phyloP scores from a whole-genome alignment of 1,284 basidiomycete genomes.

The Exobasidium cylindrosporum region DNA sequence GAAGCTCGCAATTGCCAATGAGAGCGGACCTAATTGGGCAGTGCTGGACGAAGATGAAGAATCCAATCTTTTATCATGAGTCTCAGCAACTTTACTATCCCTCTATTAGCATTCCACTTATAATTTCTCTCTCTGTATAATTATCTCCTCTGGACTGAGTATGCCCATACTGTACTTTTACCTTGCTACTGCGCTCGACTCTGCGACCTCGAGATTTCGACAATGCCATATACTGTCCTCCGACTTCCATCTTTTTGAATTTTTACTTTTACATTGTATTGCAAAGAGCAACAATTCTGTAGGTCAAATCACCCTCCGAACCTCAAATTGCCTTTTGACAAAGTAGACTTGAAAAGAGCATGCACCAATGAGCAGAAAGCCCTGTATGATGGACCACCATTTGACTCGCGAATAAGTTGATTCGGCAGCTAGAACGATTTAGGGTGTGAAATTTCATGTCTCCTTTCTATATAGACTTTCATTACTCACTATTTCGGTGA shows the following conservation, averaged over 20 bases:
- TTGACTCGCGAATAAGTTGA: slow-evolving; percentile 83
- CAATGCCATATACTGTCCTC: background rate
- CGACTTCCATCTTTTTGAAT: background rate
- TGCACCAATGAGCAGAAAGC: slow-evolving; percentile 78
- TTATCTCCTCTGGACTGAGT: background rate
- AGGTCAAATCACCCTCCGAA: slow-evolving; percentile 3
- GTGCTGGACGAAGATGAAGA: slow-evolving; percentile 16
- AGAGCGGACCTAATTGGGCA: slow-evolving; percentile 18
- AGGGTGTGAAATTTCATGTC: no score
- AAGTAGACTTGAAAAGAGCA: slow-evolving; percentile 98
- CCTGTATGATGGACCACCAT: slow-evolving; percentile 96
- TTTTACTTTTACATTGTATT: no score
- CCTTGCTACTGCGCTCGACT: background rate
- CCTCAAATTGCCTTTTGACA: slow-evolving; percentile 63
- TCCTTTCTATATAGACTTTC: no score
- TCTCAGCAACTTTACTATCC: background rate
- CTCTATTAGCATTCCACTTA: no score
- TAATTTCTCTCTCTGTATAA: no score
- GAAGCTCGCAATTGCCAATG: background rate
- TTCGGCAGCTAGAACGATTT: slow-evolving; percentile 56
- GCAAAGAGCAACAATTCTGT: no score
- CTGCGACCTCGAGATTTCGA: no score
- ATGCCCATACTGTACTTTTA: background rate
- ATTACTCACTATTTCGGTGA: slow-evolving; percentile 73
- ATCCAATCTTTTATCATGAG: background rate